Base-by-base conservation (phyloP, 1,139 yeast genomes). In the Diutina sp. region DNA sequence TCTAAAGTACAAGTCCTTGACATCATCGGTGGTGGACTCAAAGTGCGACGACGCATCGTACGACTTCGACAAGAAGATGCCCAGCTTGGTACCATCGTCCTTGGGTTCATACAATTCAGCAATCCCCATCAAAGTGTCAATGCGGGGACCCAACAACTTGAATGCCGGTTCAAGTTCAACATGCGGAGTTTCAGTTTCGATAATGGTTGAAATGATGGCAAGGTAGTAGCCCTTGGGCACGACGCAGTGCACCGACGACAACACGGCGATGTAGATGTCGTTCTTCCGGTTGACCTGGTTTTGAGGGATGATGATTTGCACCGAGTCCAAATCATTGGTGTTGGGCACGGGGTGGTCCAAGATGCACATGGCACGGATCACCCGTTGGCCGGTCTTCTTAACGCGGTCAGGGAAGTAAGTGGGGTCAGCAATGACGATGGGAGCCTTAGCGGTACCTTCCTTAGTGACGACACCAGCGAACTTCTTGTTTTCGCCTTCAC, bases 1-100 rank as follows among this genome's bases (percentile, higher is more conserved):
- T 70, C 99, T 83, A 72, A 85, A 84, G 72, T 95, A 62, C 60
- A 93, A 81, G 69, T 93, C 97, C 72, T 90, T 90, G 63, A 93
- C 96, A 69, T 93, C 99, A 68, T 93, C 98, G 54, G 99, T 93
- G 66, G 96, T 88, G 53, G 95, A 77, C 72, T 93, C 99, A 68
- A 93, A 93, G 73, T 93, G 99, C 12, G 97, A 90, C 11, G 96
- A 79, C 1, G 99, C 87, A 69, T 93, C 99, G 69, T 91, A 93
- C 60, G 95, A 87, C 74, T 81, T 87, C 56, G 97, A 90, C 59
- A 93, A 78, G 72, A 72, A 95, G 57, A 93, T 84, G 59, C 87
- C 84, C 69, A 87, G 91, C 61, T 80, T 75, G 41, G 86, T 76
- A 14, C 99, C 99, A 66, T 90, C 96, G 55, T 81, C 85, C 41